Evolutionary conservation across 768 basidiomycete species (phyloP), one percentile per base, ranked within the genome.

Genomic region (Suillus occidentalis): DNA sequence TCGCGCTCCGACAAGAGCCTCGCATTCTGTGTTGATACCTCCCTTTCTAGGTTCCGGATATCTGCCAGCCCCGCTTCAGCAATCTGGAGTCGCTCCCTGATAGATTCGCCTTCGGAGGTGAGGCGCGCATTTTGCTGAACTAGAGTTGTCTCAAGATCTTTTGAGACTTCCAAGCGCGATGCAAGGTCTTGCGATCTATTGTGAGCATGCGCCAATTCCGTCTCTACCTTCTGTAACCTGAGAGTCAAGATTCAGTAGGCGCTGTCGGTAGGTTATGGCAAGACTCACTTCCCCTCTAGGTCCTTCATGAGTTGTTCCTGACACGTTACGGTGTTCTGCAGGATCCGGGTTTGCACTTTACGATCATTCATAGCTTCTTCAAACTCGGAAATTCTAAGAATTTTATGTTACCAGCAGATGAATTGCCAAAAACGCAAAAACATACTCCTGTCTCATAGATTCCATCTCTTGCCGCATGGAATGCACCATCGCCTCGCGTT

Each of bases 371-470:
- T 63, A 37, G 72, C 60, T 57, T 67, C 69, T 52, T 77, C 70
- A 25, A 49, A 64, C 63, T 69, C 64, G 60, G 61, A 56, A 60
- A 75, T 70, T 63, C 75, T 76, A 60, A 39, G 56, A n/a, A 39
- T 34, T 16, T 25, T 25, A n/a, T 20, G 60, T 53, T 59, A 62
- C 69, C 31, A 75, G 43, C 40, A 59, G 20, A 34, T 65, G 62
- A 67, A 63, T 62, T 20, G 16, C 53, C 64, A 28, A 45, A 57
- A 52, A n/a, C 45, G 50, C 45, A 13, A 47, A 60, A 22, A 43
- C 66, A 2, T 53, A 76, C 75, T 76, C 72, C 66, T 75, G 75
- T 66, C 31, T 75, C 76, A 75, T 69, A 47, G 75, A 73, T 22
- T 59, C 58, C 58, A 59, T 42, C 75, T 76, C 73, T 67, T 75